These are phyloP conservation scores for Thalassiosira ordinaria DNA, from an alignment of 352 stramenopile species.

Conservation along the genomic window DNA sequence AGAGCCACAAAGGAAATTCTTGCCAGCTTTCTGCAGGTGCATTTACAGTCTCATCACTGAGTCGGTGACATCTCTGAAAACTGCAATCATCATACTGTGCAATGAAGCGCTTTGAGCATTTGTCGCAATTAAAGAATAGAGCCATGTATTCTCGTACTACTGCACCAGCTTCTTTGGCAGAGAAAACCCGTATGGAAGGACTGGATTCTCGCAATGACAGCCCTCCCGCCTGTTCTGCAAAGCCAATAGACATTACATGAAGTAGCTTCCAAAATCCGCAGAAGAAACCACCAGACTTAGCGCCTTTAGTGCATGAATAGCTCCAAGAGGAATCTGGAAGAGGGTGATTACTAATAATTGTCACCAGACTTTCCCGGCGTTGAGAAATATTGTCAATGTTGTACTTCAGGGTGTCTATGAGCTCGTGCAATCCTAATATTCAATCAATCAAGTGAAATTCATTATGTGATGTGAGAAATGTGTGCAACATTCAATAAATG, in stretches of 20 bases:
- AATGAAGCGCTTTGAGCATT: constrained; percentile 73
- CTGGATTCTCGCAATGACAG: constrained; percentile 55
- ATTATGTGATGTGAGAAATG: too few relatives aligned
- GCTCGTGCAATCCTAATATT: constrained; percentile 64
- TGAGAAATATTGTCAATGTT: constrained; percentile 59
- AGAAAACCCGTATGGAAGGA: constrained; percentile 60
- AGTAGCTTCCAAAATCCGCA: constrained; percentile 83
- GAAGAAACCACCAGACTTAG: constrained; percentile 26
- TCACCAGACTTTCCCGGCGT: constrained; percentile 55
- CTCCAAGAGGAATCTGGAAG: constrained; percentile 62
- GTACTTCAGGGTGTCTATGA: constrained; percentile 64
- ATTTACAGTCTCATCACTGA: constrained; percentile 47
- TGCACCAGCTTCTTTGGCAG: constrained; percentile 61
- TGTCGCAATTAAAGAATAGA: constrained; percentile 77
- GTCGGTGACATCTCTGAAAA: constrained; percentile 68
- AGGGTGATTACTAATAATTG: constrained; percentile 58
- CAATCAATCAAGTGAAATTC: too few relatives aligned
- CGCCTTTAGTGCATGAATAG: constrained; percentile 43
- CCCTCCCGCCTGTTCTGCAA: constrained; percentile 75
- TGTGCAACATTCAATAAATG: too few relatives aligned
- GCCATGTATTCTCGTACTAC: constrained; percentile 75
- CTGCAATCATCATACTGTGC: constrained; percentile 73
- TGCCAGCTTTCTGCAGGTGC: constrained; percentile 67
- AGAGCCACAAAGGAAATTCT: constrained; percentile 70
- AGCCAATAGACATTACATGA: constrained; percentile 73